Percentiles rank a stretch among this genome's conserved stretches.
These are phyloP conservation scores for Erigeron philadelphicus DNA, from an alignment of 140 eudicot genomes.

Conservation along the genomic window DNA sequence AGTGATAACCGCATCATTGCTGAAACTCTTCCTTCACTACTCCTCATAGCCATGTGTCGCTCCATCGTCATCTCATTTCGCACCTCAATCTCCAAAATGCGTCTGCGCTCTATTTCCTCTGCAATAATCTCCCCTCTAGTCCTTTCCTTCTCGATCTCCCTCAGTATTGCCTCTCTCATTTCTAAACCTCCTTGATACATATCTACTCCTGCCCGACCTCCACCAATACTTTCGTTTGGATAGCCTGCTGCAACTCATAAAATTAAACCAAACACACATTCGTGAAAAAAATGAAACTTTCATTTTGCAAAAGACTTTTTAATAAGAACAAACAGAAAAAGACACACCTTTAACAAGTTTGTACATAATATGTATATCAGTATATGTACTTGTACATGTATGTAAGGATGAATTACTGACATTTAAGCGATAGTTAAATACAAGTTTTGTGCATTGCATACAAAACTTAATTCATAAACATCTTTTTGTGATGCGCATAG, in stretches of 20 bases:
- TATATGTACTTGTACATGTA: too few relatives aligned
- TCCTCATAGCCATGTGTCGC: constrained; percentile 32
- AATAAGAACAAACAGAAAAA: too few relatives aligned
- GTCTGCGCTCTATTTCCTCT: constrained; percentile 45
- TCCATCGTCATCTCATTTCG: constrained; percentile 52
- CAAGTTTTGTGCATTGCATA: too few relatives aligned
- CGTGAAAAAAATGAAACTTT: too few relatives aligned
- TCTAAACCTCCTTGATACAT: constrained; percentile 3
- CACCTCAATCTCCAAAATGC: constrained; percentile 52
- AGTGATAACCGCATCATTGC: background rate
- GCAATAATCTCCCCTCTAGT: constrained; percentile 52
- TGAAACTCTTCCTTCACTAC: constrained; percentile 21
- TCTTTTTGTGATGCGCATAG: too few relatives aligned
- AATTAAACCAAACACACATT: background rate
- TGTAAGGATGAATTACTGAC: too few relatives aligned
- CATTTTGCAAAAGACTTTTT: too few relatives aligned
- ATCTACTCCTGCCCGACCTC: constrained; percentile 3
- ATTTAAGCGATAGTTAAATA: too few relatives aligned
- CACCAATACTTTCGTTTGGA: constrained; percentile 11
- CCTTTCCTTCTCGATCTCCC: constrained; percentile 54
- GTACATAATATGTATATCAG: too few relatives aligned
- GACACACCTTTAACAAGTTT: too few relatives aligned
- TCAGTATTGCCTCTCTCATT: constrained; percentile 28
- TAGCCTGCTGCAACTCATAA: constrained; percentile 32
- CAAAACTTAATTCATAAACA: too few relatives aligned